Evolutionary conservation across 352 stramenopile species (phyloP), one percentile per base, ranked within the genome.

Genomic region (Phytopythium kandeliae): DNA sequence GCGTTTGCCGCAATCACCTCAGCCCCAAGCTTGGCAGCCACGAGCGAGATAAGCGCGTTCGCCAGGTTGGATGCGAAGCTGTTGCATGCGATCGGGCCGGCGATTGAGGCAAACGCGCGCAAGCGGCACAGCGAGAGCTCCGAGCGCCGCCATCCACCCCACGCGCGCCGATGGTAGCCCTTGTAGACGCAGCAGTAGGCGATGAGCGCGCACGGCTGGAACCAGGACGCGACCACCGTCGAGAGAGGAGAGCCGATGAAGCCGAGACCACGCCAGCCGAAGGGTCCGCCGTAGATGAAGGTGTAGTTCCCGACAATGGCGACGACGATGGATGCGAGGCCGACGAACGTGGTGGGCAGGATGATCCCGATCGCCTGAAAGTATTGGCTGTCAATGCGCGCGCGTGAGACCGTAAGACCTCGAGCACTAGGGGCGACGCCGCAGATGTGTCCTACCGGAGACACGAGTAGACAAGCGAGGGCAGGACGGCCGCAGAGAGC

Each of bases 171-270:
- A 22, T 91, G 75, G 36, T 84, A 45, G 40, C 78, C 61, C 35
- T 76, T 83, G 58, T 85, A 81, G 6, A 76, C 48, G 40, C 86
- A 81, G 17, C 66, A 67, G 62, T 88, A 89, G 21, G 60, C 51
- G 30, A 74, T 74, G 42, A 89, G 69, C 13, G 77, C 67, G 16
- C 65, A 60, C 4, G 78, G 81, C 52, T 92, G 81, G 57, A 88
- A 92, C 71, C 77, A 89, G 25, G 71, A 82, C 22, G 81, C 78
- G n/a, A 89, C 47, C 13, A 89, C 81, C 0, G 81, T 92, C 17
- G 81, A 80, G 11, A 88, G 67, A 30, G 81, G 78, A n/a, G 81
- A 89, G n/a, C 81, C 81, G 28, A 86, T 48, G 41, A 89, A 92
- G n/a, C 81, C 78, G 25, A 92, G 52, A 0, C 81, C 78, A 0